phyloP scores from a whole-genome alignment of 2,329 filamentous ascomycete species.

The Fusarium sp. region DNA sequence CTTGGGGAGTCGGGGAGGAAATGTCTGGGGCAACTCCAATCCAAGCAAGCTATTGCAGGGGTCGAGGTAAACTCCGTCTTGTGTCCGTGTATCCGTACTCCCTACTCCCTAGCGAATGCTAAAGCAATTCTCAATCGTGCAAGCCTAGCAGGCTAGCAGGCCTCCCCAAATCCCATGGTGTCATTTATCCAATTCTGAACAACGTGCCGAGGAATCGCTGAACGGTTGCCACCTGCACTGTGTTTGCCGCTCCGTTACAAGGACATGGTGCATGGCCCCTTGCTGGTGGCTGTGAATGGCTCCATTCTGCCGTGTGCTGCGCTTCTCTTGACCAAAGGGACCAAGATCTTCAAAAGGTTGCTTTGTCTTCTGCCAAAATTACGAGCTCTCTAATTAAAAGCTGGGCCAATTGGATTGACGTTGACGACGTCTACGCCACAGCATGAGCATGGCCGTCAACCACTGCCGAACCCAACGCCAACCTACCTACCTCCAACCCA shows the following conservation, averaged over 20 bases:
- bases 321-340: slow-evolving; percentile 3
- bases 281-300: slow-evolving; percentile 19
- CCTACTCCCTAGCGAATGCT: too few relatives aligned
- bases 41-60: slow-evolving; percentile 8
- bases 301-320: not conserved
- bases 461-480: slow-evolving; percentile 19
- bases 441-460: slow-evolving; percentile 19
- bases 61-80: slow-evolving; percentile 1
- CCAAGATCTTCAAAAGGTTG: slow-evolving; percentile 27
- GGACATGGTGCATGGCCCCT: not conserved
- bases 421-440: slow-evolving; percentile 16
- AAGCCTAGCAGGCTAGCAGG: too few relatives aligned
- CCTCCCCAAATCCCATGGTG: not conserved
- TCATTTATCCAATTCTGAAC: slow-evolving; percentile 20
- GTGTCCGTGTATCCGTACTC: slow-evolving; percentile 11
- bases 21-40: too few relatives aligned
- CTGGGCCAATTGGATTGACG: slow-evolving; percentile 11
- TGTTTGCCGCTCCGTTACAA: slow-evolving; percentile 7
- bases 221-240: slow-evolving; percentile 17
- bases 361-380: slow-evolving; percentile 10
- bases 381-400: not conserved
- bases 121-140: slow-evolving; percentile 5
- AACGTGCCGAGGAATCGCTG: slow-evolving; percentile 2
- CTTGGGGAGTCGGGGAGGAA: not conserved
- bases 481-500: not conserved